These are phyloP conservation scores for Citropsis articulata DNA, from an alignment of 345 rosid species.

Conservation along the genomic window DNA sequence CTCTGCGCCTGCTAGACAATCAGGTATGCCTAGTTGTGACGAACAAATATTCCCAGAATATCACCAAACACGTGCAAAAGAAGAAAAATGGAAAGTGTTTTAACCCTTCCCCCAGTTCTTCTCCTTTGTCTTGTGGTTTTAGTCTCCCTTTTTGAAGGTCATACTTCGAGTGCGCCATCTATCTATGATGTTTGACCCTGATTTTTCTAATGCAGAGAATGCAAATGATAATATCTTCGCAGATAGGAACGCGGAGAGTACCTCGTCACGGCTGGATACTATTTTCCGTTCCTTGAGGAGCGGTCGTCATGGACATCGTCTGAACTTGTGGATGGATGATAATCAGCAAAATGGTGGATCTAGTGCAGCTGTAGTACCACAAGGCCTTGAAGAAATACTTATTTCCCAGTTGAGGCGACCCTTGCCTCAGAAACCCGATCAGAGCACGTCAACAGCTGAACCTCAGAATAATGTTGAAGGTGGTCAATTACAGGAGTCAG, in stretches of 20 bases:
- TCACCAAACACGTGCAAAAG: not conserved
- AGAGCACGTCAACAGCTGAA: constrained; percentile 39
- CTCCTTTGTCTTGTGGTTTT: not conserved
- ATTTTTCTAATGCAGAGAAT: constrained; percentile 34
- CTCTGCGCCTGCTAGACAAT: constrained; percentile 41
- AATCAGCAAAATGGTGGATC: constrained; percentile 77
- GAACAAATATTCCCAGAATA: not conserved
- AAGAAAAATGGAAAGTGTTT: not conserved
- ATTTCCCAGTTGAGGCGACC: constrained; percentile 85
- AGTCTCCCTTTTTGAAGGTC: not conserved
- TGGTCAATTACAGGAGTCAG: constrained; percentile 43
- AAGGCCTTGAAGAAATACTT: constrained; percentile 89
- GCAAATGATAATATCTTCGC: constrained; percentile 41
- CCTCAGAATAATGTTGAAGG: constrained; percentile 46
- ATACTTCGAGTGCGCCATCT: not conserved
- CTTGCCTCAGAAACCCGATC: constrained; percentile 58
- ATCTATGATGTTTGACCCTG: constrained; percentile 1
- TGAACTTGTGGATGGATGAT: constrained; percentile 91
- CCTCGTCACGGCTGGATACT: constrained; percentile 62
- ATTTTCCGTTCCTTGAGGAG: constrained; percentile 85
- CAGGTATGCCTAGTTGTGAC: constrained; percentile 42
- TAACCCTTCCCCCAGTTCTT: not conserved
- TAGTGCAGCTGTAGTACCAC: constrained; percentile 66
- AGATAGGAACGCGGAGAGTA: constrained; percentile 50
- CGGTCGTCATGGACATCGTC: constrained; percentile 82